A percentile compares a stretch with the other conserved stretches of the same genome.
Conservation (phyloP, 441 rosid genomes). For the Populus hybrid region DNA sequence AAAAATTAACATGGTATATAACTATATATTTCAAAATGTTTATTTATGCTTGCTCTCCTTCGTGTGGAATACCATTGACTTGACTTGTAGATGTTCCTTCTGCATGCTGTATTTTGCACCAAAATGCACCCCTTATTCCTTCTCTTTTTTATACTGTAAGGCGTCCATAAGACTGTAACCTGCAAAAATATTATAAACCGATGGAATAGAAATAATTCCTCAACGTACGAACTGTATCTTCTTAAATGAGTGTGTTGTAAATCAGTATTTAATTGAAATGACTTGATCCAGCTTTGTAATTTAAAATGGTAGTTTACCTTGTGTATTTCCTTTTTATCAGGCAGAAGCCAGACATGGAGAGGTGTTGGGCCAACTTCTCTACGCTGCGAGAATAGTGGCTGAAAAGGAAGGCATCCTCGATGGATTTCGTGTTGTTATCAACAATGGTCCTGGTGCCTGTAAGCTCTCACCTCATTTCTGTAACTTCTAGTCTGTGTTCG, state of each 20-base stretch:
- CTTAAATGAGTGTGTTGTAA: background rate
- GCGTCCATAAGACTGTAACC: background rate
- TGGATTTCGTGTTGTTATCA: conserved; percentile 86
- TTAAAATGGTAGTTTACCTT: background rate
- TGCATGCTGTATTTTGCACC: background rate
- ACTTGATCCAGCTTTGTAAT: background rate
- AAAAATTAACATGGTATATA: background rate
- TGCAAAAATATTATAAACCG: too few relatives aligned
- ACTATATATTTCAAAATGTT: background rate
- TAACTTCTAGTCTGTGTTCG: background rate
- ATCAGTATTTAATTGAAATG: background rate
- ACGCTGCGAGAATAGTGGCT: conserved; percentile 78
- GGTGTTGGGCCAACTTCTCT: conserved; percentile 69
- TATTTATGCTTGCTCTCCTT: background rate
- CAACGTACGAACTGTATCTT: background rate
- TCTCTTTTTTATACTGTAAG: background rate
- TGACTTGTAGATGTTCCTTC: background rate
- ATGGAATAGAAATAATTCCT: background rate
- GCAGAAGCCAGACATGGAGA: conserved; percentile 71
- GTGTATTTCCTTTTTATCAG: conserved; percentile 30
- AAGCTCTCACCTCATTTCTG: conserved; percentile 32
- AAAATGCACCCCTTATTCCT: background rate
- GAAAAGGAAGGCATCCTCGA: conserved; percentile 82
- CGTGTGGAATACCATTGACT: background rate
- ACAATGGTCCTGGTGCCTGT: conserved; percentile 76